Evolutionary conservation across 1,139 yeast genomes (phyloP).

Genomic region (Arxiozyma slooffiae): DNA sequence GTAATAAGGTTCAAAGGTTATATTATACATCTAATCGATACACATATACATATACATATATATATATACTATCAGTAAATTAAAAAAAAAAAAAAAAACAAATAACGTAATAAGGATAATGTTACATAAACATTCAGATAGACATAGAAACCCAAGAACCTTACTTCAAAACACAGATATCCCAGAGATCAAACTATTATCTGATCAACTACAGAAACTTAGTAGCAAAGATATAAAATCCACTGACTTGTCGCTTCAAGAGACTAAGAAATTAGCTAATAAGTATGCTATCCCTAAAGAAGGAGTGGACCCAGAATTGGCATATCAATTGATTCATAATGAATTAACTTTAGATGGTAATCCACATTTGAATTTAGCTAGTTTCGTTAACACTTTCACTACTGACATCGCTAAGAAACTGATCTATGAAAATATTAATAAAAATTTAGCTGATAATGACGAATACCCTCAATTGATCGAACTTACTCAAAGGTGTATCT

Average conservation of each 20-base stretch:
- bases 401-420: conserved; percentile 45
- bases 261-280: conserved; percentile 11
- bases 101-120: conserved; percentile 4
- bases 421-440: conserved; percentile 60
- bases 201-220: conserved; percentile 13
- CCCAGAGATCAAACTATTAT: conserved; percentile 16
- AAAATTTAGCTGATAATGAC: conserved; percentile 86
- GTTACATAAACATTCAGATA: conserved; percentile 17
- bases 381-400: conserved; percentile 72
- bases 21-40: too few relatives aligned
- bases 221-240: conserved; percentile 3
- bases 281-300: conserved; percentile 49
- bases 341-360: conserved; percentile 76
- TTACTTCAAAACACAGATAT: conserved; percentile 6
- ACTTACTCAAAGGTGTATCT: conserved; percentile 69
- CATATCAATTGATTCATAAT: conserved; percentile 57
- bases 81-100: background rate
- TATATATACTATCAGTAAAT: background rate
- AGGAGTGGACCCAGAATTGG: conserved; percentile 44
- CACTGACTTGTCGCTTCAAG: conserved; percentile 2
- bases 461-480: conserved; percentile 85
- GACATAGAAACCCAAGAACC: conserved; percentile 9
- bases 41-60: background rate
- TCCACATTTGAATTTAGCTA: conserved; percentile 76
- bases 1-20: too few relatives aligned